These are phyloP conservation scores for Selaginella tamariscina DNA, from an alignment of 75 land plant genomes.

Conservation along the genomic window DNA sequence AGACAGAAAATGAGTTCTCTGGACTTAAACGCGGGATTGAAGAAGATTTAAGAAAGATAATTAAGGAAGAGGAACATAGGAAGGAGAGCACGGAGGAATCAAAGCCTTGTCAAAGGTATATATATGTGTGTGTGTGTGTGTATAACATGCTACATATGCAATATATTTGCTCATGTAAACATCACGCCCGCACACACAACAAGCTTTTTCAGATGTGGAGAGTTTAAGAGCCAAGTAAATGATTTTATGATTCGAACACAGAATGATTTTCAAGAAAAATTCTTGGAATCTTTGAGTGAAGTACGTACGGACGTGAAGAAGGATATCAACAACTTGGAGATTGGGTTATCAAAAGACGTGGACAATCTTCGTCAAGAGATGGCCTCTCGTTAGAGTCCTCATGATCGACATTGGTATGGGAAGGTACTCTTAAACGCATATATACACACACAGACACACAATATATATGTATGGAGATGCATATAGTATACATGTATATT, in stretches of 20 bases:
- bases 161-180: too few species aligned
- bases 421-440: too few species aligned
- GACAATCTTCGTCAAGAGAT: conserved; percentile 10
- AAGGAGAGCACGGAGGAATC: neutral
- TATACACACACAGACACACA: too few species aligned
- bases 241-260: neutral
- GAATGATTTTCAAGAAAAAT: neutral
- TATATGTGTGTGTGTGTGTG: too few species aligned
- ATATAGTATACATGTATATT: too few species aligned
- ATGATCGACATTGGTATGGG: neutral
- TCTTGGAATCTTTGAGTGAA: neutral
- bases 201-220: neutral
- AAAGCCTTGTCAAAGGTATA: too few species aligned
- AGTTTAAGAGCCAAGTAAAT: neutral
- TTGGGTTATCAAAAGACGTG: conserved; percentile 13
- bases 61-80: neutral
- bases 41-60: conserved; percentile 16
- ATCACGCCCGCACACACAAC: too few species aligned
- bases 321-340: neutral
- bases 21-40: conserved; percentile 15
- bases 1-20: conserved; percentile 16
- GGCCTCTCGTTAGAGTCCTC: neutral
- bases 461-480: too few species aligned
- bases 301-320: neutral
- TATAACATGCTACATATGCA: too few species aligned